phyloP scores from a whole-genome alignment of 768 basidiomycete genomes.

The Postia placenta region DNA sequence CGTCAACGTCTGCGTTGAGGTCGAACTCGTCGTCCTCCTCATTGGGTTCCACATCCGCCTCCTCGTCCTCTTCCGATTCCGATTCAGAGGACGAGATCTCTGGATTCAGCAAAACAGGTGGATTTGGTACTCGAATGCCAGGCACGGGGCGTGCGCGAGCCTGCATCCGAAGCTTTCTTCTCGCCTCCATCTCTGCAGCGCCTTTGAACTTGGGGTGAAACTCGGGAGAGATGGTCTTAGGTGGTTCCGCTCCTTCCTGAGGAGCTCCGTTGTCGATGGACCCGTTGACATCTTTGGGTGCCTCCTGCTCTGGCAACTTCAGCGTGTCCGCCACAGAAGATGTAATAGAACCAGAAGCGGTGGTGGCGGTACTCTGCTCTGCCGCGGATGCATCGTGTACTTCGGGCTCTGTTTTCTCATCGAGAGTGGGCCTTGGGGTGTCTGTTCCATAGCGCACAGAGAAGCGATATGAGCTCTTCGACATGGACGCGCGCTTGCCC shows the following conservation, averaged over 20 bases:
- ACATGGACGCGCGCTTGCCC: slow-evolving; percentile 41
- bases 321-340: neutral
- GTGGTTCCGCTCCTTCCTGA: slow-evolving; percentile 22
- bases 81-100: slow-evolving; percentile 39
- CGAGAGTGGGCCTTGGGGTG: neutral
- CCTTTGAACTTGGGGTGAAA: slow-evolving; percentile 79
- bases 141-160: slow-evolving; percentile 44
- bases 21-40: slow-evolving; percentile 48
- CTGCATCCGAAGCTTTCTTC: slow-evolving; percentile 59
- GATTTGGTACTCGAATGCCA: slow-evolving; percentile 26
- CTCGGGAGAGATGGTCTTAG: slow-evolving; percentile 30
- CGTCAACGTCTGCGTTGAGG: slow-evolving; percentile 35
- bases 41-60: slow-evolving; percentile 41
- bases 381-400: too few species aligned
- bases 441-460: slow-evolving; percentile 7
- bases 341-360: neutral
- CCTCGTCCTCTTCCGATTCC: slow-evolving; percentile 37
- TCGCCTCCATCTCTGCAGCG: slow-evolving; percentile 81
- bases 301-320: neutral
- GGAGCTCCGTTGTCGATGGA: slow-evolving; percentile 2
- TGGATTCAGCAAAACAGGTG: slow-evolving; percentile 36
- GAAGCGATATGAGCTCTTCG: slow-evolving; percentile 16
- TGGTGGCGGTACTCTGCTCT: neutral
- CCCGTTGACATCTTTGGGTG: slow-evolving; percentile 7
- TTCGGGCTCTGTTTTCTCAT: neutral